These are phyloP conservation scores for Cercospora nicotianae DNA, from an alignment of 2,329 filamentous ascomycete species.

Conservation along the genomic window DNA sequence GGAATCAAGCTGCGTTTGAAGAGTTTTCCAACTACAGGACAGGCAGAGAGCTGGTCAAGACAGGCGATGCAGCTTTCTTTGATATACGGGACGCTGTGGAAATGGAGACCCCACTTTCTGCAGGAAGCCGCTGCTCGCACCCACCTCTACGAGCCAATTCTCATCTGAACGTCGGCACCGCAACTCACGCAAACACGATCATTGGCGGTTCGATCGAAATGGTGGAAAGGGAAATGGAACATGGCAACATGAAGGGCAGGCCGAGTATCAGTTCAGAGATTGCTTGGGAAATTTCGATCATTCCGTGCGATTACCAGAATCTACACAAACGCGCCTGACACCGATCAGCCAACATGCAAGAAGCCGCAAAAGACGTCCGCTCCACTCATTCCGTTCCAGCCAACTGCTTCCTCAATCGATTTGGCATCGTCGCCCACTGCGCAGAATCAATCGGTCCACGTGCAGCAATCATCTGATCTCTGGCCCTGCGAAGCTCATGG, in stretches of 20 bases:
- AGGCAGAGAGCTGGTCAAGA: neutral
- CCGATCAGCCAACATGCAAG: neutral
- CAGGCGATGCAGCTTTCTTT: neutral
- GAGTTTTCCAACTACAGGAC: neutral
- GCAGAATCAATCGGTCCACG: neutral
- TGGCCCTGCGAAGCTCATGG: constrained; percentile 14
- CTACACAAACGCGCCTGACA: neutral
- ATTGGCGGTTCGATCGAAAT: neutral
- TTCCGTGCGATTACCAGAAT: neutral
- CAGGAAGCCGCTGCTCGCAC: neutral
- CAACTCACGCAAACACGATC: neutral
- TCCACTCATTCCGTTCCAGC: neutral
- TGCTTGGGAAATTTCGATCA: neutral
- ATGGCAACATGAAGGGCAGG: neutral
- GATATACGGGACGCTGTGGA: too few relatives aligned
- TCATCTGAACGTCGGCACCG: neutral
- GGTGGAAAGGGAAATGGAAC: neutral
- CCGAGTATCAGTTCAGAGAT: neutral
- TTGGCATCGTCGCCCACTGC: constrained; percentile 10
- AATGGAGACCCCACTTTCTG: neutral
- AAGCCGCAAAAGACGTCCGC: neutral
- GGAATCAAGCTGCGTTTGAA: neutral
- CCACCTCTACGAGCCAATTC: neutral
- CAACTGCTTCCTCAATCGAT: neutral
- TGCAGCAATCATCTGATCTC: constrained; percentile 10